A percentile compares a stretch with the other conserved stretches of the same genome.
Evolutionary conservation across 1,284 basidiomycete species (phyloP).

Genomic region (Leccinum huronense): DNA sequence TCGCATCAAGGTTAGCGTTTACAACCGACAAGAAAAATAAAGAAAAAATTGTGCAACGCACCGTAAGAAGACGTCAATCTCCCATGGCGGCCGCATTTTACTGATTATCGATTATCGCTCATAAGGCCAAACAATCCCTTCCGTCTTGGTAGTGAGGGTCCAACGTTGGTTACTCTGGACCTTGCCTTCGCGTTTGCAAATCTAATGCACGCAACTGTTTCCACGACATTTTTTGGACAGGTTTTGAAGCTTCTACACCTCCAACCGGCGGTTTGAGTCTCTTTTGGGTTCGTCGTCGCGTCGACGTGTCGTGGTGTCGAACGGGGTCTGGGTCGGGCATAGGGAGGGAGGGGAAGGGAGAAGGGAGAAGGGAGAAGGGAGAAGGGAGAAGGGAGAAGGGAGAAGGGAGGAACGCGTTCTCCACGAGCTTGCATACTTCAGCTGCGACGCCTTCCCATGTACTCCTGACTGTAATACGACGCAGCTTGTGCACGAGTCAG

Average conservation of each 20-base stretch:
- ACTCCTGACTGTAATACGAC: conserved; percentile 90
- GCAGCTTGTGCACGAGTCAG: conserved; percentile 56
- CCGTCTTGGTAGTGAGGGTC: conserved; percentile 27
- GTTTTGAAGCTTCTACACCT: conserved; percentile 60
- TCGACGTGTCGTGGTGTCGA: conserved; percentile 31
- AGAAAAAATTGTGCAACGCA: neutral
- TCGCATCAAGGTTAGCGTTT: neutral
- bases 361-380: no score
- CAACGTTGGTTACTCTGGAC: conserved; percentile 78
- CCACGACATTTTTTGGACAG: conserved; percentile 80
- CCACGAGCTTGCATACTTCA: conserved; percentile 72
- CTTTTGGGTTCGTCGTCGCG: no score
- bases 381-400: no score
- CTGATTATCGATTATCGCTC: no score
- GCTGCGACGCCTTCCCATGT: conserved; percentile 91
- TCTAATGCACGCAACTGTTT: conserved; percentile 81
- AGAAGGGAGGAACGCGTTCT: conserved; percentile 45
- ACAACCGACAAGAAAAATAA: neutral
- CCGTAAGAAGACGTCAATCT: neutral
- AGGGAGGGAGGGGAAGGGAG: no score
- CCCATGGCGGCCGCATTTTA: no score
- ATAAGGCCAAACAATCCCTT: no score
- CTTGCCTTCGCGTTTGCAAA: conserved; percentile 86
- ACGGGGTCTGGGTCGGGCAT: no score
- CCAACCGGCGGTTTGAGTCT: no score